Base-by-base conservation (phyloP, 768 basidiomycete genomes). In the Omphalotus guepiniiformis region DNA sequence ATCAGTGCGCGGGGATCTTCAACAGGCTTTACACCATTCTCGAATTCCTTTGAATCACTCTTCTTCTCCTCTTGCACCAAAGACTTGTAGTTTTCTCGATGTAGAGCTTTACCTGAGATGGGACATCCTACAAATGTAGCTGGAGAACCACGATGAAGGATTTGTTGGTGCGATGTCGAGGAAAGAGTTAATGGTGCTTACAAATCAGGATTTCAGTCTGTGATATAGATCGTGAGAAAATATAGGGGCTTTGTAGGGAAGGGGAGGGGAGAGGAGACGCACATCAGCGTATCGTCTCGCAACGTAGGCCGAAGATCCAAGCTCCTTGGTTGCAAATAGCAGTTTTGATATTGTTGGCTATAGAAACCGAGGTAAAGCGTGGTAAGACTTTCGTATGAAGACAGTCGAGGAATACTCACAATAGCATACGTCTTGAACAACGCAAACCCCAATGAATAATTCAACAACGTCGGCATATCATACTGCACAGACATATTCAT, bases 361-460 rank as follows among this genome's bases (percentile, higher is more conserved):
- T n/a, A n/a, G 16, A 32, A n/a, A 18, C 23, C 18, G 3, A 45
- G 28, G 18, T 25, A 35, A 23, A 48, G 16, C 29, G 7, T 26
- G 4, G 27, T 6, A 32, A 2, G 6, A 26, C 27, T n/a, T n/a
- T n/a, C n/a, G 47, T 25, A 16, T 7, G 39, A 27, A 41, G 12
- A 47, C 4, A 30, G 19, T 1, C 9, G 25, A 16, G 29, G 25
- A 13, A 13, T 1, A 65, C 72, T 51, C 49, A 77, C 75, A 47
- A 75, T 67, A 1, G 54, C 72, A 56, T 74, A 78, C 3, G 76
- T 78, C 59, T 76, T 78, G 66, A 78, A 78, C 49, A 79, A 54
- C 3, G 76, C 78, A 56, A 79, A 75, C 1, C 72, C 60, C 26
- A 73, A 38, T 0, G 74, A 55, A 52, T 70, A 69, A 39, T 64